Percentiles rank a stretch among this genome's conserved stretches.
Evolutionary conservation across 306 rosid genomes (phyloP).

Genomic region (Medicago arabica): DNA sequence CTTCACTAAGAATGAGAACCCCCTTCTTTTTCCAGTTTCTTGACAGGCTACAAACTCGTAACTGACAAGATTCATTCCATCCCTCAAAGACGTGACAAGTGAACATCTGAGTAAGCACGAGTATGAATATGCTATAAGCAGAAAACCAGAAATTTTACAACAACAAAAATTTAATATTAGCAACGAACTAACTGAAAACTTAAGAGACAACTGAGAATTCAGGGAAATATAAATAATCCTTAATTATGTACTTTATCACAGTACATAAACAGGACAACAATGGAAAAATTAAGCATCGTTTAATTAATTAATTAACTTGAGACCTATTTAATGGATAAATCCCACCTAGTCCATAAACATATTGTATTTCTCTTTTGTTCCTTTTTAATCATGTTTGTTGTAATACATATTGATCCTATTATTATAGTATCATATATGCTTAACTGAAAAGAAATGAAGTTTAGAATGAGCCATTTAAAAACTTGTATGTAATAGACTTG

Average conservation of each 20-base stretch:
- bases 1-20: conserved; percentile 97
- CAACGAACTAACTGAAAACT: conserved; percentile 23
- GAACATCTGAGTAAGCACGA: conserved; percentile 71
- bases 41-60: conserved; percentile 96
- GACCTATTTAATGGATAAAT: too few relatives aligned
- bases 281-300: too few relatives aligned
- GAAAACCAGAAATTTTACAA: conserved; percentile 27
- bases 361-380: too few relatives aligned
- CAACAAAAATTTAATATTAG: neutral
- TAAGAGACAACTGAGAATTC: conserved; percentile 31
- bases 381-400: too few relatives aligned
- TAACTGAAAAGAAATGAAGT: too few relatives aligned
- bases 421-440: too few relatives aligned
- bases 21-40: conserved; percentile 93
- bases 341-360: too few relatives aligned
- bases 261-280: conserved; percentile 18
- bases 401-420: too few relatives aligned
- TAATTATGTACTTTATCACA: too few relatives aligned
- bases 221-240: conserved; percentile 19
- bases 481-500: too few relatives aligned
- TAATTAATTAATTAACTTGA: too few relatives aligned
- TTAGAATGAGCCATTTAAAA: too few relatives aligned
- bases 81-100: conserved; percentile 92
- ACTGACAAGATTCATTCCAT: conserved; percentile 99
- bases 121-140: conserved; percentile 19